Base-by-base conservation (phyloP, 1,284 basidiomycete species). In the Cystobasidium sp. region DNA sequence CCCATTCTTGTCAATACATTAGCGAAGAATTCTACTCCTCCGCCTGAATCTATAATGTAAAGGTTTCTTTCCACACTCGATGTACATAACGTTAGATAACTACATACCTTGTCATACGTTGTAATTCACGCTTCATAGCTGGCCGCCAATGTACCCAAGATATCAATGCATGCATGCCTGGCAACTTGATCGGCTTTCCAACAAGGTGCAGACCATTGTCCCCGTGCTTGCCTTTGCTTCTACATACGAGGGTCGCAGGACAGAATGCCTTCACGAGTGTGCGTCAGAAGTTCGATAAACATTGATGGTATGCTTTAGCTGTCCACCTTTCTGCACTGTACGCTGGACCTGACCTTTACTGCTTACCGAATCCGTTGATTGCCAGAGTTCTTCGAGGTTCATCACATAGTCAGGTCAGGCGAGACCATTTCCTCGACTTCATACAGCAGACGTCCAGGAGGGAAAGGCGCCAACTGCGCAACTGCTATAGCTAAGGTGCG, bases 381-480 rank as follows among this genome's bases (percentile, higher is more conserved):
- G 79, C 82, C 74, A 84, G 84, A 85, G 77, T 84, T 85, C 81
- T 85, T 84, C 78, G 72, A 77, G 39, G 78, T 85, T 1, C 81
- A 82, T 0, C 83, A 84, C 67, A 79, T 80, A 59, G 84, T 85
- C 20, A 76, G 79, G 6, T 81, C 83, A 0, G 85, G 85, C 0
- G 84, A 86, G 78, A 86, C 85, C 6, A 83, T 85, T 69, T 81
- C 84, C 4, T 84, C 84, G 0, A 82, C 80, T 8, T 76, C 75
- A 0, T 81, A 83, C 9, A 49, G 8, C 18, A 24, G 59, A 8
- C 37, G 43, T 18, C 44, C 65, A 73, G 85, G 85, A 8, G 85
- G 85, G 0, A 86, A 86, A 76, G 85, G 85, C n/a, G 84, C 84
- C 6, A 86, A 86, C 75, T 84, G 84, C 72, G 83, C 84, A 16